Percentiles rank a stretch among this genome's conserved stretches.
These are phyloP conservation scores for Pisolithus microcarpus DNA, from an alignment of 768 basidiomycete genomes.

Conservation along the genomic window DNA sequence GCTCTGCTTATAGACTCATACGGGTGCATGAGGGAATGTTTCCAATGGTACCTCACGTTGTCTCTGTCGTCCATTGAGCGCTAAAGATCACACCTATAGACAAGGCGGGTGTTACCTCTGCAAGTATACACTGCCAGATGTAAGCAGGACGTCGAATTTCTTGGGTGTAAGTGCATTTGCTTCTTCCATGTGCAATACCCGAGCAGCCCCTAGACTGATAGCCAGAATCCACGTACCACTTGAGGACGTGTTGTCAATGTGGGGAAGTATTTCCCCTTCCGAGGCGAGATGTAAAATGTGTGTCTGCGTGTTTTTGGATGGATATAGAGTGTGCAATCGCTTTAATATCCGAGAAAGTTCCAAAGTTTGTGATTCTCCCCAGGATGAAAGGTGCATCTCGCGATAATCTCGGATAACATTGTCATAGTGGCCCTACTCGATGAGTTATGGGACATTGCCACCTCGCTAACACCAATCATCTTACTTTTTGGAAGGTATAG, in stretches of 20 bases:
- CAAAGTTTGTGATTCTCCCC: conserved; percentile 45
- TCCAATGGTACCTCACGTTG: conserved; percentile 58
- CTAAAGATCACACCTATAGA: background rate
- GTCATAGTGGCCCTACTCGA: conserved; percentile 76
- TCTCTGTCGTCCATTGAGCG: conserved; percentile 39
- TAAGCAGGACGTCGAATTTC: conserved; percentile 54
- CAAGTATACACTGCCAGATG: conserved; percentile 84
- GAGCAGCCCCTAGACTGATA: conserved; percentile 66
- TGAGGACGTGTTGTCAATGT: conserved; percentile 71
- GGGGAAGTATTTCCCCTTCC: conserved; percentile 73
- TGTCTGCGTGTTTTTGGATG: conserved; percentile 51
- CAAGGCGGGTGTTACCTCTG: conserved; percentile 48
- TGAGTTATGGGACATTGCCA: conserved; percentile 1
- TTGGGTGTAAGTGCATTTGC: conserved; percentile 26
- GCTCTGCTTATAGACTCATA: conserved; percentile 16
- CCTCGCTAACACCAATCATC: conserved; percentile 4
- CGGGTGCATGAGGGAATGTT: conserved; percentile 57
- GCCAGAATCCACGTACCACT: conserved; percentile 83
- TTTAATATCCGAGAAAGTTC: conserved; percentile 42
- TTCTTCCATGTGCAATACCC: conserved; percentile 54
- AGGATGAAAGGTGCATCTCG: conserved; percentile 69
- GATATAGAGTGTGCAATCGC: conserved; percentile 53
- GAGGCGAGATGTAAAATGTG: conserved; percentile 83
- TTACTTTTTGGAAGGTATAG: conserved; percentile 67
- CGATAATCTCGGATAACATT: conserved; percentile 80